Percentiles rank a stretch among this genome's conserved stretches.
phyloP scores from a whole-genome alignment of 441 rosid genomes.

The Gossypium lobatum region DNA sequence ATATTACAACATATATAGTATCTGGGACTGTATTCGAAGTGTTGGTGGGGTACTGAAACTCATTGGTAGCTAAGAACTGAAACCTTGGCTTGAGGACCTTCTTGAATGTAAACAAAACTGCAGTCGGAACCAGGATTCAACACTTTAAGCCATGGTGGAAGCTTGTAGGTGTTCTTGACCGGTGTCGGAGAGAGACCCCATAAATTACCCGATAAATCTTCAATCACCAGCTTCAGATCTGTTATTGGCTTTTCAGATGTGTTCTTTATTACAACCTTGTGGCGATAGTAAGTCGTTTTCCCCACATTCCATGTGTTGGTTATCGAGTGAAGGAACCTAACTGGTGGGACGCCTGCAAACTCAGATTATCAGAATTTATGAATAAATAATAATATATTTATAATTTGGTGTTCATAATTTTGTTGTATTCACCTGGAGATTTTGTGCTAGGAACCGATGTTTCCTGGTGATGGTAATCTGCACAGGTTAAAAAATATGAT shows the following conservation, averaged over 20 bases:
- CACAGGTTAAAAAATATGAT: not conserved
- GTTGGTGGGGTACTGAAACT: not conserved
- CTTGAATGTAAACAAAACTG: constrained; percentile 30
- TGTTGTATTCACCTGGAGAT: constrained; percentile 23
- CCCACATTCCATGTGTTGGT: constrained; percentile 50
- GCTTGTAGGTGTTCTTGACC: constrained; percentile 42
- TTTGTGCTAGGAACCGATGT: constrained; percentile 22
- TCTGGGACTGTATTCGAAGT: not conserved
- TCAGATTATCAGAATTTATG: not conserved
- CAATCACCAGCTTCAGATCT: constrained; percentile 40
- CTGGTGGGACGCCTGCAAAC: constrained; percentile 25
- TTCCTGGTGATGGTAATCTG: constrained; percentile 21
- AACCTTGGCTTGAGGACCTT: constrained; percentile 71
- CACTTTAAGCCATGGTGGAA: constrained; percentile 44
- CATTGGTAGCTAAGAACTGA: constrained; percentile 48
- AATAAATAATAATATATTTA: not conserved
- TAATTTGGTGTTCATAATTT: not conserved
- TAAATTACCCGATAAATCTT: constrained; percentile 48
- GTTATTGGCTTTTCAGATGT: constrained; percentile 40
- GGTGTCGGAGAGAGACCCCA: constrained; percentile 55
- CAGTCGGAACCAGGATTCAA: constrained; percentile 42
- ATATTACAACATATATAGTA: too few relatives aligned
- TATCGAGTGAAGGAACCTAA: constrained; percentile 62
- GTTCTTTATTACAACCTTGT: constrained; percentile 66
- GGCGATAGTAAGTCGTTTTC: constrained; percentile 44